These are phyloP conservation scores for Xerocomellus intermedius DNA, from an alignment of 768 basidiomycete species.

Conservation along the genomic window DNA sequence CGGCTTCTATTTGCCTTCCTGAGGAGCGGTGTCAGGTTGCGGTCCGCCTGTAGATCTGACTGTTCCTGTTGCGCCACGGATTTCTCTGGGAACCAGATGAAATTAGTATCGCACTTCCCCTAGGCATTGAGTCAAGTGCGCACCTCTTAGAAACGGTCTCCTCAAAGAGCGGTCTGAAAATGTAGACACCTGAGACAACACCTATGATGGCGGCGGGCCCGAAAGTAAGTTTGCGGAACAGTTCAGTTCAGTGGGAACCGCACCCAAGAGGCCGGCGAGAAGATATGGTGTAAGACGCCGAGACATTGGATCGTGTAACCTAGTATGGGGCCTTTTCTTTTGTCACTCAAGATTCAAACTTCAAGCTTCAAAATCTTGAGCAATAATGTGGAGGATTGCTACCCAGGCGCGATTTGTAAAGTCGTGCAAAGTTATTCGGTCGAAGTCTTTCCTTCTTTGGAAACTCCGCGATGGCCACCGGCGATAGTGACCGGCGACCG, in stretches of 20 bases:
- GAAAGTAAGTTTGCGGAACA: constrained; percentile 1
- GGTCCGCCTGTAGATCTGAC: constrained; percentile 1
- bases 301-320: constrained; percentile 19
- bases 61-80: neutral
- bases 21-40: constrained; percentile 2
- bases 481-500: too few relatives aligned
- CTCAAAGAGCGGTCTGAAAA: constrained; percentile 54
- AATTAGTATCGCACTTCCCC: neutral
- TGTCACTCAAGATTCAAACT: neutral
- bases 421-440: neutral
- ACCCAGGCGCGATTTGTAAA: constrained; percentile 2
- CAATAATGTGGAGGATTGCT: neutral
- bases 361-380: neutral
- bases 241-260: neutral
- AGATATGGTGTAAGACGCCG: constrained; percentile 50
- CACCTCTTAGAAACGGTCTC: constrained; percentile 20
- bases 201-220: constrained; percentile 37
- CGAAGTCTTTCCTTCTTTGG: constrained; percentile 16
- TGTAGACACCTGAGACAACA: constrained; percentile 60
- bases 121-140: neutral
- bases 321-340: neutral
- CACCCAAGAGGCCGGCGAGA: constrained; percentile 60
- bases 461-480: constrained; percentile 28
- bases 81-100: constrained; percentile 13
- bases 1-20: constrained; percentile 9